Percentiles rank a stretch among this genome's conserved stretches.
These are phyloP conservation scores for Ustilago vetiveriae DNA, from an alignment of 1,284 basidiomycete genomes.

Conservation along the genomic window DNA sequence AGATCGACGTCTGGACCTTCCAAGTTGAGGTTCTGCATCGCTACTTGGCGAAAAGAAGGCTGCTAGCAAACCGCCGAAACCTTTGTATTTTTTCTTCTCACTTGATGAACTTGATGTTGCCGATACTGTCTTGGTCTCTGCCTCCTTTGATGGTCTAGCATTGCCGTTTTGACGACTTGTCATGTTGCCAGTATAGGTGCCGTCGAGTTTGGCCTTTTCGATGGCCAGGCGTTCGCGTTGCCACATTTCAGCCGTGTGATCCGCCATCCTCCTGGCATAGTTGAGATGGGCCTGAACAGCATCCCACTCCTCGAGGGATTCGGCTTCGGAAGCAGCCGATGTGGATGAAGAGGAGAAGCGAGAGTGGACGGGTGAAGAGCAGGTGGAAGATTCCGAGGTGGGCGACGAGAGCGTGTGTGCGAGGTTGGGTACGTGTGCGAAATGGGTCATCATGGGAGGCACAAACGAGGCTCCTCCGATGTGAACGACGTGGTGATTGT, in stretches of 20 bases:
- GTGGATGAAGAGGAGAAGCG: slow-evolving; percentile 32
- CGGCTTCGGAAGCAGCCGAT: slow-evolving; percentile 11
- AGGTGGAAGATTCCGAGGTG: slow-evolving; percentile 28
- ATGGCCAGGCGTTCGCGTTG: slow-evolving; percentile 42
- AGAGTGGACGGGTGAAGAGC: slow-evolving; percentile 27
- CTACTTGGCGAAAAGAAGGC: slow-evolving; percentile 5
- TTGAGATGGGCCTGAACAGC: slow-evolving; percentile 32
- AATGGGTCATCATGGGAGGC: slow-evolving; percentile 39
- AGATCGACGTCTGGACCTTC: slow-evolving; percentile 5
- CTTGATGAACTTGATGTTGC: neutral
- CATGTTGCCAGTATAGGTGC: slow-evolving; percentile 38
- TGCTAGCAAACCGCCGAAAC: slow-evolving; percentile 1
- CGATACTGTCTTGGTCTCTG: neutral
- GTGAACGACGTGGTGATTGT: slow-evolving; percentile 29
- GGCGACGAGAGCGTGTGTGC: slow-evolving; percentile 20
- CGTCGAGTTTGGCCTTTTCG: slow-evolving; percentile 43
- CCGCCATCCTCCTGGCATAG: slow-evolving; percentile 31
- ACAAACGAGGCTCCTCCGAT: slow-evolving; percentile 39
- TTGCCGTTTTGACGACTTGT: slow-evolving; percentile 37
- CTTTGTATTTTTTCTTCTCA: slow-evolving; percentile 6
- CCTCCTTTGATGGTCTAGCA: slow-evolving; percentile 21
- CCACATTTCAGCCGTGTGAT: slow-evolving; percentile 42
- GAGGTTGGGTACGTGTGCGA: slow-evolving; percentile 18
- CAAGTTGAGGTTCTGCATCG: neutral
- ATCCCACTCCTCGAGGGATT: slow-evolving; percentile 27